A percentile compares a stretch with the other conserved stretches of the same genome.
phyloP scores from a whole-genome alignment of 1,139 yeast species.

The Debaryomycetaceae sp. region DNA sequence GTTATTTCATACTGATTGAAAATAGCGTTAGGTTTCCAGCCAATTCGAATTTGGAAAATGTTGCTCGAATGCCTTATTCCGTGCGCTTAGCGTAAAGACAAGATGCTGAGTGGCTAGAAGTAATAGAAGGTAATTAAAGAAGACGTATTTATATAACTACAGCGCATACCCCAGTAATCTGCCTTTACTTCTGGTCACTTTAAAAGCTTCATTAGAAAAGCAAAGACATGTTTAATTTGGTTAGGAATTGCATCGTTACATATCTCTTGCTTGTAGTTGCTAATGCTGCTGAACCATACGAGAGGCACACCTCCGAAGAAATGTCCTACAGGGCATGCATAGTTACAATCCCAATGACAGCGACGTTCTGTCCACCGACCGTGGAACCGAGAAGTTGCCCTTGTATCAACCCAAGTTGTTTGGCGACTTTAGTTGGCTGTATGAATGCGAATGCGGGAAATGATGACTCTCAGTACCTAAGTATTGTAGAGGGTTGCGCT shows the following conservation, averaged over 20 bases:
- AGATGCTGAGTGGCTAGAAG: background rate
- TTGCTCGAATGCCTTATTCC: background rate
- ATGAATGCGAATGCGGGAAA: slow-evolving; percentile 14
- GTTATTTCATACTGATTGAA: background rate
- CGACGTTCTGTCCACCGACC: background rate
- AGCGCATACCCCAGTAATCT: background rate
- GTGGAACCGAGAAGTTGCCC: slow-evolving; percentile 7
- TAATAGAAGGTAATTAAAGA: background rate
- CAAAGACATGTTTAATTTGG: background rate
- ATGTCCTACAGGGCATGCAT: slow-evolving; percentile 1
- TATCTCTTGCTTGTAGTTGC: background rate
- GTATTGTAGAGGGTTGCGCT: slow-evolving; percentile 11
- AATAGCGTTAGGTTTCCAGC: background rate
- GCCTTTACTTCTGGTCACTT: background rate
- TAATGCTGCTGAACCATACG: background rate
- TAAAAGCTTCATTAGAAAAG: too few species aligned
- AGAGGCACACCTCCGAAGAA: background rate
- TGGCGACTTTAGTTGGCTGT: slow-evolving; percentile 18
- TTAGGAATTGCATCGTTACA: background rate
- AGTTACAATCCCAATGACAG: background rate
- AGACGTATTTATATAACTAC: background rate
- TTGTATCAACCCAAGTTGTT: slow-evolving; percentile 15
- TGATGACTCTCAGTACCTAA: slow-evolving; percentile 11
- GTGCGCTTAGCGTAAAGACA: background rate
- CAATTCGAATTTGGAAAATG: background rate